Conservation (phyloP, 371 early-diverging fungal species). For the Lichtheimia ornata region DNA sequence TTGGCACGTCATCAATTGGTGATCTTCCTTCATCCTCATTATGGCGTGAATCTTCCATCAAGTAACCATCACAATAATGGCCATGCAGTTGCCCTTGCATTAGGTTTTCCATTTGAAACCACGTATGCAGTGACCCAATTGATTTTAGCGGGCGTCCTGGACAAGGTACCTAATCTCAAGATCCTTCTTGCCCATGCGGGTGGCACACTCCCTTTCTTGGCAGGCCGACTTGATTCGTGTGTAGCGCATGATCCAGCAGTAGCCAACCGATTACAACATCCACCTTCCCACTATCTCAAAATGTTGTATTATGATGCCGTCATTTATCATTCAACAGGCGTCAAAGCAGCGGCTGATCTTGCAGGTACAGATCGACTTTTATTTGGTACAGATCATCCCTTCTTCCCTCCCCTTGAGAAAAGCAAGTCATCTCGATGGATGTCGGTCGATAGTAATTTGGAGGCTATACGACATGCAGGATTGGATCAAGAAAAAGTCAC, state of each 20-base stretch:
- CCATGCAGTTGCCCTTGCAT: conserved; percentile 43
- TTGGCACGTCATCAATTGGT: conserved; percentile 25
- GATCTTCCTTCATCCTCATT: conserved; percentile 45
- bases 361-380: conserved; percentile 16
- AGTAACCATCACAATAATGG: conserved; percentile 21
- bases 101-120: conserved; percentile 47
- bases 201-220: conserved; percentile 43
- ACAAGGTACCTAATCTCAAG: conserved; percentile 34
- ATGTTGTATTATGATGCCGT: conserved; percentile 26
- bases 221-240: conserved; percentile 43
- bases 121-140: conserved; percentile 35
- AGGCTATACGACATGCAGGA: conserved; percentile 17
- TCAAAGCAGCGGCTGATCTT: conserved; percentile 24
- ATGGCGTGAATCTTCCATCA: conserved; percentile 30
- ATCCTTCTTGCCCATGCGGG: conserved; percentile 42
- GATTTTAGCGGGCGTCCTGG: conserved; percentile 40
- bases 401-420: conserved; percentile 23
- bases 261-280: conserved; percentile 17
- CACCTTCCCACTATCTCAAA: conserved; percentile 24
- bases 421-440: conserved; percentile 19
- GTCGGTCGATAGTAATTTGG: conserved; percentile 20
- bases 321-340: conserved; percentile 20
- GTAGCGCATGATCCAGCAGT: conserved; percentile 32
- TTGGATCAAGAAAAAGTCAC: conserved; percentile 3
- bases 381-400: conserved; percentile 27